Percentiles rank a stretch among this genome's conserved stretches.
These are phyloP conservation scores for Penicillium simplicissimum DNA, from an alignment of 495 filamentous ascomycete genomes.

Conservation along the genomic window DNA sequence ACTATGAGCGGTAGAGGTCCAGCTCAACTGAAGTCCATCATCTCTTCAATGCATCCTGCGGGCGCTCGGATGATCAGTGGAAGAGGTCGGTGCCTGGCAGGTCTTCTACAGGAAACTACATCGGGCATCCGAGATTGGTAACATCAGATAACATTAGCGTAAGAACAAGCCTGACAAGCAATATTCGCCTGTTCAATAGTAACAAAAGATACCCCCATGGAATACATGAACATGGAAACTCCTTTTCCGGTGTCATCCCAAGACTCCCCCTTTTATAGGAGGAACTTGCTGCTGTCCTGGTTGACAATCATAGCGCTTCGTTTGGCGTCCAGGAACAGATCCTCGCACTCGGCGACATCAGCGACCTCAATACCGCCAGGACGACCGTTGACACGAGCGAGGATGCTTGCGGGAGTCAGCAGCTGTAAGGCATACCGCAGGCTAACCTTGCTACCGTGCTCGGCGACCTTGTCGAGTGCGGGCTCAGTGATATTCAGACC, in stretches of 20 bases:
- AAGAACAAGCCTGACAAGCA: conserved; percentile 25
- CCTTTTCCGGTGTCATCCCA: conserved; percentile 6
- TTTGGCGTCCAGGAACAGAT: conserved; percentile 86
- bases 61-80: conserved; percentile 7
- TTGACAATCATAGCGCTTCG: conserved; percentile 73
- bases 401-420: conserved; percentile 78
- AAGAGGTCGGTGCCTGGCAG: conserved; percentile 9
- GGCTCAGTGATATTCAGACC: conserved; percentile 74
- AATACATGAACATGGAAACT: conserved; percentile 31
- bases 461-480: conserved; percentile 80
- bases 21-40: neutral
- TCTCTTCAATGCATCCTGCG: conserved; percentile 4
- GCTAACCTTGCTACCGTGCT: conserved; percentile 82
- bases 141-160: conserved; percentile 33
- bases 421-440: conserved; percentile 91
- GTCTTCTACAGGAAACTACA: conserved; percentile 4
- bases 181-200: conserved; percentile 36
- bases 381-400: conserved; percentile 69
- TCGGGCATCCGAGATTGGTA: conserved; percentile 10
- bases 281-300: conserved; percentile 63
- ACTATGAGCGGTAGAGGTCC: neutral
- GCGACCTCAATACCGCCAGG: conserved; percentile 70
- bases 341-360: conserved; percentile 86
- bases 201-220: conserved; percentile 28
- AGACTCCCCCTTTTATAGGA: conserved; percentile 40